Evolutionary conservation across 169 alveolate genomes (phyloP).

Genomic region (Plasmodium knowlesi): DNA sequence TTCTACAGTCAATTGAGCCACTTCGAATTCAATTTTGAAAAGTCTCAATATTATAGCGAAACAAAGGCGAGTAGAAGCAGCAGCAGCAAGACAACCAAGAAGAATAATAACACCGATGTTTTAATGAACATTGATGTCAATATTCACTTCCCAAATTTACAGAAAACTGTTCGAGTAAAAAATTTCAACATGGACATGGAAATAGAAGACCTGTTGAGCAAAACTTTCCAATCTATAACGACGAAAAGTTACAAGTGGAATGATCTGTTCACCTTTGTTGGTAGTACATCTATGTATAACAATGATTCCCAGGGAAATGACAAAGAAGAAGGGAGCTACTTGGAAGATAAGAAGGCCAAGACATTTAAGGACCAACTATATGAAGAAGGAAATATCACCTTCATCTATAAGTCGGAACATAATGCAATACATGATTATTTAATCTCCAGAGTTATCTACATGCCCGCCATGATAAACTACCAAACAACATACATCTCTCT

Average conservation of each 20-base stretch:
- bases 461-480: constrained; percentile 56
- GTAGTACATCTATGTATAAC: neutral
- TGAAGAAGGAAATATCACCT: constrained; percentile 27
- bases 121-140: constrained; percentile 14
- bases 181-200: constrained; percentile 42
- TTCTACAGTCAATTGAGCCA: constrained; percentile 32
- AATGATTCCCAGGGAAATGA: neutral
- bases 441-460: constrained; percentile 16
- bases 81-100: neutral
- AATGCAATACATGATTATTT: constrained; percentile 44
- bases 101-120: neutral
- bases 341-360: neutral
- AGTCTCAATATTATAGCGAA: constrained; percentile 9
- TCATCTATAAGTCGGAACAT: constrained; percentile 38
- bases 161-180: constrained; percentile 49
- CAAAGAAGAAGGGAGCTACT: neutral
- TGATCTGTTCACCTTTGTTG: constrained; percentile 44
- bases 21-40: constrained; percentile 30
- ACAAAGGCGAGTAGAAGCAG: neutral
- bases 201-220: constrained; percentile 33
- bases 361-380: constrained; percentile 23
- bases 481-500: constrained; percentile 57
- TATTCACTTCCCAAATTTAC: constrained; percentile 28
- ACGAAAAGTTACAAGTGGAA: constrained; percentile 25
- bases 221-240: constrained; percentile 37